Evolutionary conservation across 73 alveolate genomes (phyloP).

Genomic region (Halteria grandinella): DNA sequence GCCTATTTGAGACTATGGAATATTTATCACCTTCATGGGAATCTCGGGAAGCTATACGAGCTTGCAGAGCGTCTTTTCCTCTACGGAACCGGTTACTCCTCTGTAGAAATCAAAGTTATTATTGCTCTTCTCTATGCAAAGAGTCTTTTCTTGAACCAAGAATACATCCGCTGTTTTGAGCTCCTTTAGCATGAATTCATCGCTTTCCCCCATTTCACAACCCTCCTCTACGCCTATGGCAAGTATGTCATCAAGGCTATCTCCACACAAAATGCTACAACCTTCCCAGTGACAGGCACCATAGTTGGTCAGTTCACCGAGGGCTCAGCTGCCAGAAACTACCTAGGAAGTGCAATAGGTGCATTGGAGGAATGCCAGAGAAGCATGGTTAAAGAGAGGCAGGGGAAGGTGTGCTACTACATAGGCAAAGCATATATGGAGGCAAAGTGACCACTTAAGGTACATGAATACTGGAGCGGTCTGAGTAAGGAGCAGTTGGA

Average conservation of each 20-base stretch:
- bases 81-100: constrained; percentile 18
- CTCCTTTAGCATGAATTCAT: constrained; percentile 12
- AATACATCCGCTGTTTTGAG: constrained; percentile 19
- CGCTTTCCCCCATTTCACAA: constrained; percentile 13
- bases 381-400: constrained; percentile 53
- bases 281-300: too few relatives aligned
- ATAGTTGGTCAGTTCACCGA: too few relatives aligned
- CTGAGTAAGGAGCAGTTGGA: not conserved
- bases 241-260: constrained; percentile 36
- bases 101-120: not conserved
- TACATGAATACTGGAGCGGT: constrained; percentile 30
- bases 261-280: too few relatives aligned
- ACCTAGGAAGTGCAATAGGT: constrained; percentile 65
- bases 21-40: not conserved
- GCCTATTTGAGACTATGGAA: constrained; percentile 73
- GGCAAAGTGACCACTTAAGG: not conserved
- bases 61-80: constrained; percentile 38
- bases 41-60: constrained; percentile 5
- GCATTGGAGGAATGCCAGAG: constrained; percentile 69
- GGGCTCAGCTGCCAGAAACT: constrained; percentile 10
- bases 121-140: constrained; percentile 46
- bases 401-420: constrained; percentile 34
- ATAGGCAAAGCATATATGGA: constrained; percentile 45
- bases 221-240: constrained; percentile 33
- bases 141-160: constrained; percentile 4